Conservation (phyloP, 2,329 filamentous ascomycete genomes). For the Septoria petroselini region DNA sequence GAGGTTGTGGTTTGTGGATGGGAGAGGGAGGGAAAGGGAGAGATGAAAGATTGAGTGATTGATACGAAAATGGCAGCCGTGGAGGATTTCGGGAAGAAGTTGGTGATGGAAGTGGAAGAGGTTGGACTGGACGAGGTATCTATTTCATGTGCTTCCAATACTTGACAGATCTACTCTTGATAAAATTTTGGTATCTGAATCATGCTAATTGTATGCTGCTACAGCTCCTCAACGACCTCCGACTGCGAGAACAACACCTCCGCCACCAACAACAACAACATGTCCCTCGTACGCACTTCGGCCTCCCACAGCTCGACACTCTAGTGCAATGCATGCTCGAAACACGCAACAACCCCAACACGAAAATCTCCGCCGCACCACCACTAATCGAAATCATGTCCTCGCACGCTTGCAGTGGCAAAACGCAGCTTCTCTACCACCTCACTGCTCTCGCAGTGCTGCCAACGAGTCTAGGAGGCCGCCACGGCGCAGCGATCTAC, state of each 20-base stretch:
- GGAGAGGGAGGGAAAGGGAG: slow-evolving; percentile 13
- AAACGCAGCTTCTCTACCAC: slow-evolving; percentile 59
- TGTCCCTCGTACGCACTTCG: slow-evolving; percentile 36
- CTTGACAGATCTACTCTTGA: no score
- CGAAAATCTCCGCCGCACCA: slow-evolving; percentile 22
- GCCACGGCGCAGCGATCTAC: slow-evolving; percentile 51
- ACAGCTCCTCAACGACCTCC: slow-evolving; percentile 44
- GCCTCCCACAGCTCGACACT: slow-evolving; percentile 48
- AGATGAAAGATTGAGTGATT: no score
- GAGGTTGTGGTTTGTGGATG: slow-evolving; percentile 5
- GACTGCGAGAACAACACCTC: no score
- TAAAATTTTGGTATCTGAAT: no score
- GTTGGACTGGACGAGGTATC: slow-evolving; percentile 52
- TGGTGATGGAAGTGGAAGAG: slow-evolving; percentile 53
- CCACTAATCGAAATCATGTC: slow-evolving; percentile 56
- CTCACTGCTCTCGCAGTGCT: slow-evolving; percentile 53
- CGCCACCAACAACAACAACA: slow-evolving; percentile 7
- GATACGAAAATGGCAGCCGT: slow-evolving; percentile 36
- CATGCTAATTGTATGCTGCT: no score
- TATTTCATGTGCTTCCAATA: no score
- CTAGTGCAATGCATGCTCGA: slow-evolving; percentile 31
- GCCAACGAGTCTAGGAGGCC: slow-evolving; percentile 47
- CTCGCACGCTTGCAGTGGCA: slow-evolving; percentile 51
- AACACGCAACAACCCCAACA: slow-evolving; percentile 9
- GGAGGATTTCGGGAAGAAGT: slow-evolving; percentile 51